phyloP scores from a whole-genome alignment of 2,329 filamentous ascomycete species.

The Mycosphaerella sp. region DNA sequence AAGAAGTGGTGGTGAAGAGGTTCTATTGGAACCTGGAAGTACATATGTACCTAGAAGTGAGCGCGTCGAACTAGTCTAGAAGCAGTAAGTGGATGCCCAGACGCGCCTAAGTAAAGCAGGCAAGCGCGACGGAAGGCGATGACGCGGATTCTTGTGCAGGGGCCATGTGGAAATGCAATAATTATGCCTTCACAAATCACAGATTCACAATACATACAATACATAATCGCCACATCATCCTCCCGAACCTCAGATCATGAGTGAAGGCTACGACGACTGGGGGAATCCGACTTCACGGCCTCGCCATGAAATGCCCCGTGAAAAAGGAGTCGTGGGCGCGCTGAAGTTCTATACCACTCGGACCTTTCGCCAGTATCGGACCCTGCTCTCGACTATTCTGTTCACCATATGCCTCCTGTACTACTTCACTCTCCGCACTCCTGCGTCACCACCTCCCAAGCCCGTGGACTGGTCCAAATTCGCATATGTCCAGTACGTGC shows the following conservation, averaged over 20 bases:
- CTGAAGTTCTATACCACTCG: conserved; percentile 13
- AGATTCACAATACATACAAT: background rate
- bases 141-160: no score
- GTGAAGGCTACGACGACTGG: conserved; percentile 23
- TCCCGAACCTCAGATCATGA: conserved; percentile 9
- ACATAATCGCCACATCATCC: background rate
- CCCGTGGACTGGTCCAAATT: conserved; percentile 20
- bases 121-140: no score
- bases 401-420: conserved; percentile 17
- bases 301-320: conserved; percentile 12
- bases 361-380: conserved; percentile 13
- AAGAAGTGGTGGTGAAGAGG: no score
- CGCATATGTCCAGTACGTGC: conserved; percentile 23
- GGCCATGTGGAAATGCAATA: no score
- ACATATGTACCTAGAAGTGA: no score
- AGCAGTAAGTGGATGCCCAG: no score
- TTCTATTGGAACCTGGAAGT: no score
- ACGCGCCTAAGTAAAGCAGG: no score
- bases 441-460: conserved; percentile 1
- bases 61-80: no score
- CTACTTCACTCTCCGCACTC: conserved; percentile 10
- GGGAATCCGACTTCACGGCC: conserved; percentile 19
- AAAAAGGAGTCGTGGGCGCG: conserved; percentile 14
- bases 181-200: no score
- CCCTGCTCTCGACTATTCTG: conserved; percentile 14